These are phyloP conservation scores for Centella asiatica DNA, from an alignment of 129 eudicot species.

Conservation along the genomic window DNA sequence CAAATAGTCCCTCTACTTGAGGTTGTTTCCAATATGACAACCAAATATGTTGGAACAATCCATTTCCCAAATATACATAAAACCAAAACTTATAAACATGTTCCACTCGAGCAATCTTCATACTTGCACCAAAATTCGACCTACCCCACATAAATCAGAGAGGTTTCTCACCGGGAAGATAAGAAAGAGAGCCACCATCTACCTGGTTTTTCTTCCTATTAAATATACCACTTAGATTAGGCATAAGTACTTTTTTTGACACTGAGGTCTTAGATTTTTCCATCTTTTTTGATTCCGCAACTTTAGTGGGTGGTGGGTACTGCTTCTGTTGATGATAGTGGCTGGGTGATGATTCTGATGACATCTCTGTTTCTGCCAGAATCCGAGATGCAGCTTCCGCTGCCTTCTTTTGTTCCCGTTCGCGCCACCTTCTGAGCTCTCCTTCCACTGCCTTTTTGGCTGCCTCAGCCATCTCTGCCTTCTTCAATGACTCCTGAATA, in stretches of 20 bases:
- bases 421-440: constrained; percentile 79
- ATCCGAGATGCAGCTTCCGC: constrained; percentile 71
- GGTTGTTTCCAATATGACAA: too few species aligned
- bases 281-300: constrained; percentile 28
- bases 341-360: constrained; percentile 31
- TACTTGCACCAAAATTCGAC: constrained; percentile 15
- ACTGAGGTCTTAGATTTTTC: constrained; percentile 39
- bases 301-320: constrained; percentile 18
- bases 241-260: constrained; percentile 58
- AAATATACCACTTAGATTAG: constrained; percentile 62
- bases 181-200: constrained; percentile 64
- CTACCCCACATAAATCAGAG: constrained; percentile 18
- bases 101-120: constrained; percentile 4
- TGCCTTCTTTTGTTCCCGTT: constrained; percentile 84
- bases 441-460: constrained; percentile 81
- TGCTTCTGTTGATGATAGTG: constrained; percentile 29
- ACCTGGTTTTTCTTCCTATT: constrained; percentile 58
- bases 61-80: constrained; percentile 7
- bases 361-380: constrained; percentile 48
- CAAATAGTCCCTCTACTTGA: too few species aligned
- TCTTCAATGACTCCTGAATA: constrained; percentile 56
- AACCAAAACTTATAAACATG: constrained; percentile 9
- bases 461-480: constrained; percentile 78
- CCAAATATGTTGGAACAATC: neutral
- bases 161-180: constrained; percentile 67